phyloP scores from a whole-genome alignment of 371 early-diverging fungal genomes.

The Mucor racemosus region DNA sequence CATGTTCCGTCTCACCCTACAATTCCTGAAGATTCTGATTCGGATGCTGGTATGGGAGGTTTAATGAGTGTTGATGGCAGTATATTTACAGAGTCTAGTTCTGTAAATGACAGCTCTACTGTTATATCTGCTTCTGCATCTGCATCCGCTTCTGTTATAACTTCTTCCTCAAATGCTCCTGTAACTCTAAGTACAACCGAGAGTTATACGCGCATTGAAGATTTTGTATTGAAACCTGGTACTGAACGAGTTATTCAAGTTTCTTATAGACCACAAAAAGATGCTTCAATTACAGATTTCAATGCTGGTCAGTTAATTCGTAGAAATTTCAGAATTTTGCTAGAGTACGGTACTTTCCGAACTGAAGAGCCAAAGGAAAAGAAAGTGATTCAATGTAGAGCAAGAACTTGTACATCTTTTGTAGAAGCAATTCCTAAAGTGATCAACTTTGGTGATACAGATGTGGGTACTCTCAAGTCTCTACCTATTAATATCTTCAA shows the following conservation, averaged over 20 bases:
- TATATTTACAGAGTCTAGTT: slow-evolving; percentile 21
- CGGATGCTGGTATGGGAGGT: slow-evolving; percentile 18
- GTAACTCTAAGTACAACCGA: slow-evolving; percentile 11
- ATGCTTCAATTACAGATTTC: slow-evolving; percentile 59
- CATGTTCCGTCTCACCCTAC: slow-evolving; percentile 16
- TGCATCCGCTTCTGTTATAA: not conserved
- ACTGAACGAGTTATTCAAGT: slow-evolving; percentile 83
- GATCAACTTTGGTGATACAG: slow-evolving; percentile 94
- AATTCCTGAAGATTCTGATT: slow-evolving; percentile 30
- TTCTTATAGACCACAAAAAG: slow-evolving; percentile 76
- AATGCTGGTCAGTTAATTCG: slow-evolving; percentile 78
- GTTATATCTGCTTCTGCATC: not conserved
- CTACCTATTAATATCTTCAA: slow-evolving; percentile 84
- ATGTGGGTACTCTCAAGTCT: slow-evolving; percentile 92
- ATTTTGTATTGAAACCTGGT: slow-evolving; percentile 85
- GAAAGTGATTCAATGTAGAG: slow-evolving; percentile 90
- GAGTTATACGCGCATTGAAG: slow-evolving; percentile 79
- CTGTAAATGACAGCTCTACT: slow-evolving; percentile 7
- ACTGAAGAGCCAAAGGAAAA: slow-evolving; percentile 67
- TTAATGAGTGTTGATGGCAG: slow-evolving; percentile 12
- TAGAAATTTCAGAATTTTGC: slow-evolving; percentile 78
- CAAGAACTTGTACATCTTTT: slow-evolving; percentile 92
- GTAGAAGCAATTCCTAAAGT: slow-evolving; percentile 83
- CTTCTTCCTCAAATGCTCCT: not conserved
- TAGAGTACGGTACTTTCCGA: slow-evolving; percentile 70